Base-by-base conservation (phyloP, 2,329 filamentous ascomycete species). In the Trichoderma sp. region DNA sequence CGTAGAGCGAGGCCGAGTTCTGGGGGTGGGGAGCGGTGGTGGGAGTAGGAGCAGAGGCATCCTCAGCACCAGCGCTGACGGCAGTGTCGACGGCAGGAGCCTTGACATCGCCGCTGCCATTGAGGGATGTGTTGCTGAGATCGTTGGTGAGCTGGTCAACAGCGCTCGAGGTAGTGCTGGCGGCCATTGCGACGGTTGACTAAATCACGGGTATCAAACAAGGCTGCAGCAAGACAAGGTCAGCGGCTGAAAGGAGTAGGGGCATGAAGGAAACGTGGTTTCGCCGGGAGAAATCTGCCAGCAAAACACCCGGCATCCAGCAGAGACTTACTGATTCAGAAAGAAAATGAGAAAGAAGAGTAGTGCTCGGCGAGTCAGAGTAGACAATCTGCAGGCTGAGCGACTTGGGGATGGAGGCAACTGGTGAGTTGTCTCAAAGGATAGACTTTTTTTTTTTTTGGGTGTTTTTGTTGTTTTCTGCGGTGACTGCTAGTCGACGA, bases 1-100 rank as follows among this genome's bases (percentile, higher is more conserved):
- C 95, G 81, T 99, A 99, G 80, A 99, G 93, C 69, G 95, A 99
- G 72, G 95, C 95, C 64, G 95, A 98, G 81, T 96, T 94, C 80
- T 93, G 92, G 78, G 94, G 92, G 79, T 92, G 91, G 73, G 84
- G 87, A 75, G 88, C 87, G 73, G 92, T 89, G 70, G 93, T 88
- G 74, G 91, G 90, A 70, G 92, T 91, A 72, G 89, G 86, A 74
- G 84, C 88, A 76, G 90, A 88, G 72, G 85, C 85, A 79, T 89
- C 87, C 73, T 80, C 80, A 71, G 83, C 83, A 76, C 80, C 79
- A 71, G 84, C 83, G 76, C 76, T 72, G 76, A 91, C 88, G 78
- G 87, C 89, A 81, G 93, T 94, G 84, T 94, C 91, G 84, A 94
- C 84, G 79, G 87, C 82, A 76, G 90, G 83, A 72, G 87, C 86